Evolutionary conservation across 495 filamentous ascomycete species (phyloP), one percentile per base, ranked within the genome.

Genomic region (Pyronema omphalodes): DNA sequence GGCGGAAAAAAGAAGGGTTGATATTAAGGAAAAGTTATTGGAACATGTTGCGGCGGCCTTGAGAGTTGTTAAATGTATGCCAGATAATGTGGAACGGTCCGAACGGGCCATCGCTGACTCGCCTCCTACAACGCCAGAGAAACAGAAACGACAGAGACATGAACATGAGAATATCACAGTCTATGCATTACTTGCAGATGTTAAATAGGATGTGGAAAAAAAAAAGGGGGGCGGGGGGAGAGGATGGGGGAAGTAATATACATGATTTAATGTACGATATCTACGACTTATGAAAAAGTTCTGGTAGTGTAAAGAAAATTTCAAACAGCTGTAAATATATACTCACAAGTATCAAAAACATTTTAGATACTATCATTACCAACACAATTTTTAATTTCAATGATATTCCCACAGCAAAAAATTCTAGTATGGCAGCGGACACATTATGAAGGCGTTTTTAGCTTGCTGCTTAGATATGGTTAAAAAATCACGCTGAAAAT

Each of bases 11-110:
- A 71, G 82, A 57, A 74, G 82, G 19, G 76, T 74, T 11, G 71
- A 77, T 33, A 74, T 86, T 19, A 75, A 80, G n/a, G 80, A 85
- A 62, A 86, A 84, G 70, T 71, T 86, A 3, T 73, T 86, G 3
- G 82, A 86, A 64, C 82, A 86, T 62, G 73, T 83, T 37, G 79
- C 80, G 40, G 80, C 80, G 19, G 78, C 79, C 8, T 63, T 65
- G 51, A 52, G 59, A 43, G 60, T 65, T 3, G 45, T 53, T 9
- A 53, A 54, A 46, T 54, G 48, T 8, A 5, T 48, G 9, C 36
- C 29, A 29, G 15, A n/a, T 17, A 15, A 18, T 9, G 23, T 41
- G 9, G 9, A 29, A 52, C 15, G 41, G 52, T 15, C 47, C 47
- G 29, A n/a, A n/a, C 1, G 23, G 23, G 23, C 23, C 23, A 29